These are phyloP conservation scores for Phytophthora ohioensis DNA, from an alignment of 352 stramenopile species.

Conservation along the genomic window DNA sequence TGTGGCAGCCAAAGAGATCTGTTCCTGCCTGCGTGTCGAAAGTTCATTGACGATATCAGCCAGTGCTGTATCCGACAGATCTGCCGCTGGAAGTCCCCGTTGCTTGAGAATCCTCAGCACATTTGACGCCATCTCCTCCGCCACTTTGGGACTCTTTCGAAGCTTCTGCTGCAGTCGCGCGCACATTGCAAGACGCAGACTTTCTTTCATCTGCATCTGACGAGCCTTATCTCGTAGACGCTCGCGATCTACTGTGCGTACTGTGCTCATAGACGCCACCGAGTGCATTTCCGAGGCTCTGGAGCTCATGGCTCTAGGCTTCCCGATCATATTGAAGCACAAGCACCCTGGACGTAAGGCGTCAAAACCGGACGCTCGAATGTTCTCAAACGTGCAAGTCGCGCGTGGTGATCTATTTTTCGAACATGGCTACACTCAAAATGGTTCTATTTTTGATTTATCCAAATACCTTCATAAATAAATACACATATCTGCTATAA, in stretches of 20 bases:
- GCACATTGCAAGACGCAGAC: conserved; percentile 71
- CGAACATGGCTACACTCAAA: background rate
- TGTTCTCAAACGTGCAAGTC: background rate
- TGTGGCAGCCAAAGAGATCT: conserved; percentile 37
- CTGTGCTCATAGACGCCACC: conserved; percentile 39
- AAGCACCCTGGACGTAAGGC: background rate
- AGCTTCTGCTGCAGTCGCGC: conserved; percentile 77
- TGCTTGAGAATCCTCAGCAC: conserved; percentile 67
- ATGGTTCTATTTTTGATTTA: conserved; percentile 17
- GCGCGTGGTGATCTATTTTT: conserved; percentile 26
- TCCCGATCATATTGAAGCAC: conserved; percentile 43
- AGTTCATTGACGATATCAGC: conserved; percentile 54
- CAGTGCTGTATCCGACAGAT: conserved; percentile 56
- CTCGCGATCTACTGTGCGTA: conserved; percentile 72
- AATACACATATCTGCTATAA: background rate
- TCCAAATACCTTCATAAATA: background rate
- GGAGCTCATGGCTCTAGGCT: conserved; percentile 38
- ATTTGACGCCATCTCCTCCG: conserved; percentile 65
- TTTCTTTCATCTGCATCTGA: conserved; percentile 79
- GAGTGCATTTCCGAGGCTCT: conserved; percentile 55
- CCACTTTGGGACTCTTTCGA: conserved; percentile 69
- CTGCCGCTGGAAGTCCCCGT: conserved; percentile 38
- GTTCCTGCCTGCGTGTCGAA: conserved; percentile 42
- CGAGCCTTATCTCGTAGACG: conserved; percentile 74
- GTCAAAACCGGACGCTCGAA: conserved; percentile 4